A percentile compares a stretch with the other conserved stretches of the same genome.
phyloP scores from a whole-genome alignment of 139 green algal species.

The Chlorella ohadii region DNA sequence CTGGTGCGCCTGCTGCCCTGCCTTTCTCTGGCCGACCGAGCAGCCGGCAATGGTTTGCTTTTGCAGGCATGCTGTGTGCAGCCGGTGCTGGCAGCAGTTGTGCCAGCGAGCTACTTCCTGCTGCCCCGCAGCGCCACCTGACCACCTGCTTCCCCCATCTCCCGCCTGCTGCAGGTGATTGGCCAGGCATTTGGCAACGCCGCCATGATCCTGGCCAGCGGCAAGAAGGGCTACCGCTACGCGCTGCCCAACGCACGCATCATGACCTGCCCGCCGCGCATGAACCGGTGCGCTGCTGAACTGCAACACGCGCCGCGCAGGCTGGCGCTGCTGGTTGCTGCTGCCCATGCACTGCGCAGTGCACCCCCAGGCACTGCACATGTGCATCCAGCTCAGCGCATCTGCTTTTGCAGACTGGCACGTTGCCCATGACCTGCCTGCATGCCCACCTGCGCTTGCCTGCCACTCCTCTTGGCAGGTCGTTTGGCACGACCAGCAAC shows the following conservation, averaged over 20 bases:
- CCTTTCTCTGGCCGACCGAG: no score
- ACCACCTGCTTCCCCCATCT: neutral
- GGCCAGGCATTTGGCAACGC: slow-evolving; percentile 91
- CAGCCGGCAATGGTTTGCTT: no score
- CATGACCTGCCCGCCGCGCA: slow-evolving; percentile 58
- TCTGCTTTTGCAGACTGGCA: no score
- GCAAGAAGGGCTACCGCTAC: slow-evolving; percentile 91
- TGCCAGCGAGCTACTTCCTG: neutral
- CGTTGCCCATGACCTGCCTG: no score
- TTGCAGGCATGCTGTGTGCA: no score
- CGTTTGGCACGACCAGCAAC: slow-evolving; percentile 67
- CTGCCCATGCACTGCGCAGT: no score
- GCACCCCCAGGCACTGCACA: no score
- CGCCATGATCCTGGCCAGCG: slow-evolving; percentile 90
- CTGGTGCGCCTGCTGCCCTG: no score
- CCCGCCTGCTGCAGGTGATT: slow-evolving; percentile 73
- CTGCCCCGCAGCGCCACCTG: neutral
- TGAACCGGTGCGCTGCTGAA: slow-evolving; percentile 59
- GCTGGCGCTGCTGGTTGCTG: no score
- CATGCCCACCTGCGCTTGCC: no score
- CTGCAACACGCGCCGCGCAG: no score
- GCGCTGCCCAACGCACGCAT: slow-evolving; percentile 88
- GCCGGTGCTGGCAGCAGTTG: neutral
- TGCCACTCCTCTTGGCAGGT: neutral
- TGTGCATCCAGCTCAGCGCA: no score